phyloP scores from a whole-genome alignment of 306 rosid species.

The Psophocarpus tetragonolobus region DNA sequence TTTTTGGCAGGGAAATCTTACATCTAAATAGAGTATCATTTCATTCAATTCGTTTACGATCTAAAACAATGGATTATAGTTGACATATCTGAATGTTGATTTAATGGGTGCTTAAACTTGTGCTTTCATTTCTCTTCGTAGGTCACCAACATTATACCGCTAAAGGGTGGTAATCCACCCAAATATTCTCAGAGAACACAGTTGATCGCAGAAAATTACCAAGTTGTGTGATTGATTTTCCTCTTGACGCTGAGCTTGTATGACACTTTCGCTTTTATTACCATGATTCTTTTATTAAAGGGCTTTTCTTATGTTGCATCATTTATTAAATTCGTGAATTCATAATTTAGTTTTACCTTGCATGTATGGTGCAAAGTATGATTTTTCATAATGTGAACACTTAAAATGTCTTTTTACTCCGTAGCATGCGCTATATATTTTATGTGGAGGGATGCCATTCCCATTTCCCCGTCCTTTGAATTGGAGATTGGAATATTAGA shows the following conservation, averaged over 20 bases:
- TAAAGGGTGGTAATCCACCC: constrained; percentile 77
- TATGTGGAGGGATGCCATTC: background rate
- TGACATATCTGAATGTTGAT: background rate
- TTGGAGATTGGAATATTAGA: background rate
- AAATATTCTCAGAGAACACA: constrained; percentile 81
- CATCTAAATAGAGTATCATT: background rate
- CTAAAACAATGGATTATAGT: background rate
- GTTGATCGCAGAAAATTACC: constrained; percentile 76
- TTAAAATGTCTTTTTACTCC: background rate
- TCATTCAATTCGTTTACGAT: background rate
- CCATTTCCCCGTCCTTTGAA: background rate
- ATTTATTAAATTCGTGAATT: constrained; percentile 25
- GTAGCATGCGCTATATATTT: background rate
- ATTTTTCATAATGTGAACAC: background rate
- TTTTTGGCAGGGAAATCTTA: background rate
- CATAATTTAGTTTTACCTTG: constrained; percentile 22
- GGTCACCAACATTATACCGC: constrained; percentile 71
- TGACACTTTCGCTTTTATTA: constrained; percentile 16
- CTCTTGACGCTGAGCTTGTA: background rate
- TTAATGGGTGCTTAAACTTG: background rate
- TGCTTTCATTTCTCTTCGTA: constrained; percentile 21
- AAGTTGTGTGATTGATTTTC: constrained; percentile 57
- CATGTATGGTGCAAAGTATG: background rate
- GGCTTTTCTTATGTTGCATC: constrained; percentile 15
- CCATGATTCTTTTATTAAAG: background rate